These are phyloP conservation scores for Malassezia sp. DNA, from an alignment of 1,284 basidiomycete species.

Conservation along the genomic window DNA sequence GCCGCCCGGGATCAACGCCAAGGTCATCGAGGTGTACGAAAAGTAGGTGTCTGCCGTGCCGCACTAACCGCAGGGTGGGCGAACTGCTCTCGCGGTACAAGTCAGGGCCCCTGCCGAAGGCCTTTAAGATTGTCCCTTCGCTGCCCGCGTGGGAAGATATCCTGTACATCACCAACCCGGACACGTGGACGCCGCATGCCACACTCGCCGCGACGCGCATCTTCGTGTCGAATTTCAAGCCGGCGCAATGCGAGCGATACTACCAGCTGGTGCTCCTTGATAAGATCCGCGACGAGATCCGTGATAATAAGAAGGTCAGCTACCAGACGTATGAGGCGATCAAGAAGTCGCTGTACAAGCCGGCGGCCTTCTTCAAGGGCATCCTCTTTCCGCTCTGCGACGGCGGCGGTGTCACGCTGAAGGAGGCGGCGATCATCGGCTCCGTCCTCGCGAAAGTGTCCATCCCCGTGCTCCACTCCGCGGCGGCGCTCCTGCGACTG, in stretches of 20 bases:
- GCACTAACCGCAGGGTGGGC: conserved; percentile 84
- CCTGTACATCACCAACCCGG: conserved; percentile 80
- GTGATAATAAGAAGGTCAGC: conserved; percentile 66
- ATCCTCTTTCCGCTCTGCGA: conserved; percentile 91
- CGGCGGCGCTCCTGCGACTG: conserved; percentile 82
- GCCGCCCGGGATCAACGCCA: conserved; percentile 79
- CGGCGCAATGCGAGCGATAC: conserved; percentile 85
- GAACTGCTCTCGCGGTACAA: conserved; percentile 79
- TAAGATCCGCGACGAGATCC: conserved; percentile 79
- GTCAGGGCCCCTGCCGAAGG: conserved; percentile 87
- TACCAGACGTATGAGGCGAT: conserved; percentile 88
- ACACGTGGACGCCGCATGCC: conserved; percentile 90
- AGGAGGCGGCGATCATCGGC: conserved; percentile 88
- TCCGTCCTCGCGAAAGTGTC: conserved; percentile 84
- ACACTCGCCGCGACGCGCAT: conserved; percentile 87
- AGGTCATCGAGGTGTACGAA: conserved; percentile 88
- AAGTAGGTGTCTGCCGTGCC: no score
- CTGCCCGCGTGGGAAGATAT: conserved; percentile 92
- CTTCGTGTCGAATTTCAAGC: conserved; percentile 94
- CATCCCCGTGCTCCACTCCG: conserved; percentile 88
- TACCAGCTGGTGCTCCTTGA: conserved; percentile 84
- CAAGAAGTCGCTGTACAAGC: conserved; percentile 87
- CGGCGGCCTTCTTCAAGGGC: conserved; percentile 96
- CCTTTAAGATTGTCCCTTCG: conserved; percentile 95
- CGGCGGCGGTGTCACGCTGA: conserved; percentile 65